Conservation (phyloP, 139 green algal genomes). For the Diplosphaera chodatii region DNA sequence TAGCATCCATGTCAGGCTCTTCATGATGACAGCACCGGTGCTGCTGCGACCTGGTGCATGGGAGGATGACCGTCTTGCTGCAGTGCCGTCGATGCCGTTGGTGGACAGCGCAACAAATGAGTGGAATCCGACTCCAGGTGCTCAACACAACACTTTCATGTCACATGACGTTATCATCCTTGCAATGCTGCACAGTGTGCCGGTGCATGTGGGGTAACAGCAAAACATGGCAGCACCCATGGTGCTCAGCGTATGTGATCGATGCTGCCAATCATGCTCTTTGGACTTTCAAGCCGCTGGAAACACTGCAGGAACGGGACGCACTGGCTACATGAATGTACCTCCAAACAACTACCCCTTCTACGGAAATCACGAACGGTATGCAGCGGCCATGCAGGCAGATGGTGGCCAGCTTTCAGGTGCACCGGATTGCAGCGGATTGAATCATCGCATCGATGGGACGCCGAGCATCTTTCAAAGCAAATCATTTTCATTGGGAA, state of each 20-base stretch:
- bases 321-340: slow-evolving; percentile 66
- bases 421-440: too few species aligned
- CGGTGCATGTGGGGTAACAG: too few species aligned
- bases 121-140: too few species aligned
- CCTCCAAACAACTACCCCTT: slow-evolving; percentile 90
- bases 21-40: too few species aligned
- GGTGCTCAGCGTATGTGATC: slow-evolving; percentile 37
- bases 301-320: slow-evolving; percentile 59
- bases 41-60: too few species aligned
- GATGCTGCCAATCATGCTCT: background rate
- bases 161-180: slow-evolving; percentile 6
- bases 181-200: too few species aligned
- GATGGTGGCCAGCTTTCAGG: slow-evolving; percentile 85
- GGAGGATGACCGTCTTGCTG: too few species aligned
- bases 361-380: slow-evolving; percentile 77
- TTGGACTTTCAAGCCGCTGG: background rate
- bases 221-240: slow-evolving; percentile 74
- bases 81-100: too few species aligned
- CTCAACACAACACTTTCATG: too few species aligned
- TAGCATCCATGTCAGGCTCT: too few species aligned
- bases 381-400: slow-evolving; percentile 66
- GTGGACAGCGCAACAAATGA: too few species aligned
- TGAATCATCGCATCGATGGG: background rate
- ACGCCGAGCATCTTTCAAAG: background rate
- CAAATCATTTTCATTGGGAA: too few species aligned